Evolutionary conservation across 2,329 filamentous ascomycete genomes (phyloP).

Genomic region (Penicillium decumbens): DNA sequence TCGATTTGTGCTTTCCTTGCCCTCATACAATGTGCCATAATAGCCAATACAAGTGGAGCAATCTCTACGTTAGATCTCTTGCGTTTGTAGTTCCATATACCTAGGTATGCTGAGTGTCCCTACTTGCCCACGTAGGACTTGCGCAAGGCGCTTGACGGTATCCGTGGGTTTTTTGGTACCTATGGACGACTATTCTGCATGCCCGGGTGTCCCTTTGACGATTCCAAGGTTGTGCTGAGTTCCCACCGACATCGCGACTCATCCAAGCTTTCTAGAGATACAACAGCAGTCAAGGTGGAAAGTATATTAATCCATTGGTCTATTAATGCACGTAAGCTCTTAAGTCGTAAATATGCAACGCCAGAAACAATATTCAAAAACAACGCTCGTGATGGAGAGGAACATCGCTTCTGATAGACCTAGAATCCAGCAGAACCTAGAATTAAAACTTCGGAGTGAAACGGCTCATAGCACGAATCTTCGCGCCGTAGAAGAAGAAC

Average conservation of each 20-base stretch:
- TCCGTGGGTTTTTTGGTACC: no score
- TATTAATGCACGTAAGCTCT: slow-evolving; percentile 7
- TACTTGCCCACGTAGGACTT: background rate
- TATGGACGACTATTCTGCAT: no score
- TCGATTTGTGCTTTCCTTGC: slow-evolving; percentile 21
- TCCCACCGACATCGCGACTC: background rate
- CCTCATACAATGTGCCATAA: slow-evolving; percentile 29
- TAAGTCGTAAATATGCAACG: slow-evolving; percentile 7
- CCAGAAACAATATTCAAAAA: background rate
- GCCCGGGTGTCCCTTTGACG: no score
- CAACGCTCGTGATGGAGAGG: background rate
- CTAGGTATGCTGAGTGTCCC: no score
- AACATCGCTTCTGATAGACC: background rate
- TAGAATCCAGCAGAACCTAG: background rate
- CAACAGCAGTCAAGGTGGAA: background rate
- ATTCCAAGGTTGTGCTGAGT: background rate
- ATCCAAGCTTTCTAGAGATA: background rate
- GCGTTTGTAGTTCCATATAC: background rate
- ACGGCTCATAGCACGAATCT: slow-evolving; percentile 35
- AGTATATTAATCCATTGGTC: slow-evolving; percentile 2
- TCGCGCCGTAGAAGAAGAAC: slow-evolving; percentile 47
- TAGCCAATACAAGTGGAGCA: slow-evolving; percentile 21
- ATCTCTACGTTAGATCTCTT: slow-evolving; percentile 12
- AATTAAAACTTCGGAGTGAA: slow-evolving; percentile 24
- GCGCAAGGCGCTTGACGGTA: background rate